phyloP scores from a whole-genome alignment of 306 rosid species.

The Cucurbita moschata region DNA sequence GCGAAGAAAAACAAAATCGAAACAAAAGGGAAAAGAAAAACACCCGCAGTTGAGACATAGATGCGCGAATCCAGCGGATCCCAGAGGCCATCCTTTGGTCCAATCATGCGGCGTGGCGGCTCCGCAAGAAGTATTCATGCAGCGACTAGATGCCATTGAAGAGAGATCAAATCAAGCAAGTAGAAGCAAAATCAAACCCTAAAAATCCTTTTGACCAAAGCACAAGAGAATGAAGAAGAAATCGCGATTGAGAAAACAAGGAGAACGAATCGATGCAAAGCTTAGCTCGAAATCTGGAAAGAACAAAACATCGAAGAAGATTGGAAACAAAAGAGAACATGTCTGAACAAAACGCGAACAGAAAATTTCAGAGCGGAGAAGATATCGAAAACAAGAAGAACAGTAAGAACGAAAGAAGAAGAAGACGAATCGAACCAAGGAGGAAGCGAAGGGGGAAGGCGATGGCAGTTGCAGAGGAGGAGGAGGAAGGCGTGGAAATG shows the following conservation, averaged over 20 bases:
- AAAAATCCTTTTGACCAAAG: too few species aligned
- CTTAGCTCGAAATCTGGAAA: neutral
- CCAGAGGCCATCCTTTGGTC: constrained; percentile 80
- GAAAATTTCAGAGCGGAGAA: neutral
- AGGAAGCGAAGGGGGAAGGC: neutral
- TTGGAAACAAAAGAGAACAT: neutral
- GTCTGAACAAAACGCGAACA: too few species aligned
- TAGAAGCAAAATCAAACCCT: neutral
- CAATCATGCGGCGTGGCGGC: constrained; percentile 32
- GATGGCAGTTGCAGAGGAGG: neutral
- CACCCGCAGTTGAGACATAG: constrained; percentile 80
- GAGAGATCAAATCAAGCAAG: constrained; percentile 22
- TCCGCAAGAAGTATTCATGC: constrained; percentile 47
- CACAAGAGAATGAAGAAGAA: neutral
- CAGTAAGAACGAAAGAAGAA: neutral
- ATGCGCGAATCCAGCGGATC: constrained; percentile 88
- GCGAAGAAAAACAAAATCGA: neutral
- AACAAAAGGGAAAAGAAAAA: neutral
- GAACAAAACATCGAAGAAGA: neutral
- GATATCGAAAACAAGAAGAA: neutral
- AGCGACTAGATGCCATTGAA: constrained; percentile 57
- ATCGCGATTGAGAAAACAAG: neutral
- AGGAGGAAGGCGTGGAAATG: neutral
- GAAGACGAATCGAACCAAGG: neutral
- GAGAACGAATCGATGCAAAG: neutral